Base-by-base conservation (phyloP, 257 asterid species). In the Linaria vulgaris region DNA sequence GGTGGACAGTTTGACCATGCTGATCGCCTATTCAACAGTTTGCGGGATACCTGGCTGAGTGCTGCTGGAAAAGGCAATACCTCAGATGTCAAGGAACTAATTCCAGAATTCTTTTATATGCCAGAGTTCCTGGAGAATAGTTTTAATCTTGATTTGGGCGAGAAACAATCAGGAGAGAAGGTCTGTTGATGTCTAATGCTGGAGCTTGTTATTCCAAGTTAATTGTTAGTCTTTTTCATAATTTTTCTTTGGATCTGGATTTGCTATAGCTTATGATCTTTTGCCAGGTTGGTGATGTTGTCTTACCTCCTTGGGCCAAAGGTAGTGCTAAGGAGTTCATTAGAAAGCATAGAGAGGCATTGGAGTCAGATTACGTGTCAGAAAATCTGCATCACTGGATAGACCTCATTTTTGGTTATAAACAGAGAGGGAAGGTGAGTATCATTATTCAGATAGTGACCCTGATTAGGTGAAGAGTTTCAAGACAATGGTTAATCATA, bases 1-100 rank as follows among this genome's bases (percentile, higher is more conserved):
- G 99, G 99, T 22, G 99, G 99, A 38, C 99, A 94, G 63, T 94
- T 94, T 73, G 99, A 94, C 77, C 99, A 94, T 66, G 99, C 97
- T 44, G 99, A 94, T 74, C 99, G 99, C 39, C 96, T 94, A 64
- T 94, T 94, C 80, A 94, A 94, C 74, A 86, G 95, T 68, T 72
- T 94, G 64, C 74, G 84, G 19, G 99, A 94, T 70, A 94, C 99
- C 10, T 94, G 99, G 99, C 68, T 53, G 74, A 94, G 99, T 75
- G 99, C 97, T 78, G 96, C 97, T 68, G 99, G 97, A 72, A 94
- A 78, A 79, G 95, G 97, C 62, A 94, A 94, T 77, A 94, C 99
- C 39, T 94, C 99, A 0, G 99, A 94, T 74, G 99, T 94, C 61
- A 94, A 94, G 94, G 99, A 94, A 78, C 80, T 94, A 56, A 87